Percentiles rank a stretch among this genome's conserved stretches.
phyloP scores from a whole-genome alignment of 345 rosid genomes.

The Populus alba region DNA sequence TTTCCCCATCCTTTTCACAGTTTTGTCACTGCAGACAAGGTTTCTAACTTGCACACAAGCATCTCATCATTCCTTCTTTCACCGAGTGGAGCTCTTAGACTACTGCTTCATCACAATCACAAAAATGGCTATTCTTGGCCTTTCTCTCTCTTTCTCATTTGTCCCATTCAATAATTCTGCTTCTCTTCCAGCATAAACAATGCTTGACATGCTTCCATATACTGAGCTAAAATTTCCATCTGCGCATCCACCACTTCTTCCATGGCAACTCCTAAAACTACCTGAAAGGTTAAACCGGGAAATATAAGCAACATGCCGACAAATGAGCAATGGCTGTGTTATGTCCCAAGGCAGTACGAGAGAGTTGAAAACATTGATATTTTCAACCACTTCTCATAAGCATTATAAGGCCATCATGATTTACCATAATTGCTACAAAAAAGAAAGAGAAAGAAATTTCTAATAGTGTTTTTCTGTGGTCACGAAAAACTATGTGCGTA shows the following conservation, averaged over 20 bases:
- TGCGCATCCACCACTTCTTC: background rate
- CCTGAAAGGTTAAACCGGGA: background rate
- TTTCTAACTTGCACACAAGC: background rate
- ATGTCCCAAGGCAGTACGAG: too few relatives aligned
- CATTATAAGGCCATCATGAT: background rate
- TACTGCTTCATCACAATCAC: background rate
- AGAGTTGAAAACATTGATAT: background rate
- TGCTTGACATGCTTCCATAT: background rate
- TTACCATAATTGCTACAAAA: background rate
- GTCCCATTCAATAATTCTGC: background rate
- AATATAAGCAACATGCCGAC: background rate
- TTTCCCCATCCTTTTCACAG: background rate
- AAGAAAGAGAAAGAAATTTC: too few relatives aligned
- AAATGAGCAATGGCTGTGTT: background rate
- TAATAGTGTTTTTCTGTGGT: background rate
- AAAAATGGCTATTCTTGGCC: background rate
- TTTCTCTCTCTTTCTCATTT: background rate
- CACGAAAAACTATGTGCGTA: background rate
- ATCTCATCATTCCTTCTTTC: background rate
- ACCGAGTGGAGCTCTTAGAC: background rate
- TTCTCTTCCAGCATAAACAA: background rate
- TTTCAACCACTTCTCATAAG: background rate
- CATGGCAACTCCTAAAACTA: background rate
- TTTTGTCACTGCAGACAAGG: background rate
- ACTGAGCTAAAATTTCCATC: background rate